phyloP scores from a whole-genome alignment of 78 protist species.

The Andalucia godoyi region DNA sequence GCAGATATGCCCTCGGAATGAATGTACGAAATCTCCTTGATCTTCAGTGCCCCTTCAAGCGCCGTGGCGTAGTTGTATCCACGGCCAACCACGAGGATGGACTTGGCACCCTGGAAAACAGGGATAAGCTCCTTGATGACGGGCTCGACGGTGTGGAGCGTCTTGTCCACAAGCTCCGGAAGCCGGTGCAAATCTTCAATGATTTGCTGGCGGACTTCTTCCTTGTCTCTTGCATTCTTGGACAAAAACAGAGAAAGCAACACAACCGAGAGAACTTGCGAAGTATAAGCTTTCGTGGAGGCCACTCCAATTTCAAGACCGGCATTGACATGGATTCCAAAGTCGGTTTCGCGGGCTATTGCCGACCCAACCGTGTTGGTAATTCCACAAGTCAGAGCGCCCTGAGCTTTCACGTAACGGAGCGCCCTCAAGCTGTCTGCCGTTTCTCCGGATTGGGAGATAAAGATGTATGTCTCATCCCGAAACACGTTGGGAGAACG shows the following conservation, averaged over 20 bases:
- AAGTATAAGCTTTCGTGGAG: constrained; percentile 95
- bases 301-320: constrained; percentile 98
- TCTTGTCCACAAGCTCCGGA: neutral
- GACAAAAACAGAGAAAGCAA: constrained; percentile 37
- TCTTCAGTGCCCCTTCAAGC: constrained; percentile 85
- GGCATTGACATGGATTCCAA: constrained; percentile 84
- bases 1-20: constrained; percentile 87
- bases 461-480: constrained; percentile 15
- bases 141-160: neutral
- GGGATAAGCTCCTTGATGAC: constrained; percentile 39
- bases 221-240: constrained; percentile 15
- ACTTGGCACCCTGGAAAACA: constrained; percentile 9
- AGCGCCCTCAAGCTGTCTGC: constrained; percentile 74
- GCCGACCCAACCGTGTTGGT: constrained; percentile 88
- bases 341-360: constrained; percentile 77
- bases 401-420: constrained; percentile 12
- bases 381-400: constrained; percentile 40
- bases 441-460: constrained; percentile 77
- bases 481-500: constrained; percentile 43
- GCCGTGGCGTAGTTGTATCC: constrained; percentile 79
- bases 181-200: constrained; percentile 3
- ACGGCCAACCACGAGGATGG: constrained; percentile 79
- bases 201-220: constrained; percentile 17
- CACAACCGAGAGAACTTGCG: constrained; percentile 46
- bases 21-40: constrained; percentile 88